Conservation (phyloP, 73 alveolate genomes). For the Paramecium sonneborni region DNA sequence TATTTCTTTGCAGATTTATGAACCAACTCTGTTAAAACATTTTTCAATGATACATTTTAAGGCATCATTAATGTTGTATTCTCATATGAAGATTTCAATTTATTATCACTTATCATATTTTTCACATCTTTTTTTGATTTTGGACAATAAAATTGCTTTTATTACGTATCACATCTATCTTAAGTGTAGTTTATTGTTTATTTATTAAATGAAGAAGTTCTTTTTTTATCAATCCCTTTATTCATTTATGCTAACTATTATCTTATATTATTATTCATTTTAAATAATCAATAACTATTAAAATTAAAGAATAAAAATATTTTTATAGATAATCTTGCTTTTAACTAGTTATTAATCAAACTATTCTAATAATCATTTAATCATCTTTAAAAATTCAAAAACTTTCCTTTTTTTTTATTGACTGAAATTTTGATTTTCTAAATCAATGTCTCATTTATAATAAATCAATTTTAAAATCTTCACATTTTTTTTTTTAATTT, state of each 20-base stretch:
- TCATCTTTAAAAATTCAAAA: not conserved
- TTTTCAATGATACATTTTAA: conserved; percentile 23
- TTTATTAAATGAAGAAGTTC: conserved; percentile 22
- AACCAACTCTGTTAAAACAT: conserved; percentile 21
- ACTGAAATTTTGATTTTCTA: too few relatives aligned
- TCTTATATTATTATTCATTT: not conserved
- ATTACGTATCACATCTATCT: not conserved
- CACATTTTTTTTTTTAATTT: too few relatives aligned
- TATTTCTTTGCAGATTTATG: not conserved
- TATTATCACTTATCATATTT: not conserved
- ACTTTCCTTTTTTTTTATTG: not conserved
- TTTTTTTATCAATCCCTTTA: not conserved
- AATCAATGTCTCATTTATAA: too few relatives aligned
- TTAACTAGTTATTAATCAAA: not conserved
- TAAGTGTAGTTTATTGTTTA: not conserved
- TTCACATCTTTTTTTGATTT: conserved; percentile 19
- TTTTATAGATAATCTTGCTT: not conserved
- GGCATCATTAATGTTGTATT: conserved; percentile 7
- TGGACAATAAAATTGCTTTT: conserved; percentile 31
- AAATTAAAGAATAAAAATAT: not conserved
- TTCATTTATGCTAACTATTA: not conserved
- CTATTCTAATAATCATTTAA: too few relatives aligned
- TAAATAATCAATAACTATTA: not conserved
- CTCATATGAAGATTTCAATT: conserved; percentile 17
- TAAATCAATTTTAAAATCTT: too few relatives aligned